Base-by-base conservation (phyloP, 2,329 filamentous ascomycete species). In the Neocatenulostroma microsporum region DNA sequence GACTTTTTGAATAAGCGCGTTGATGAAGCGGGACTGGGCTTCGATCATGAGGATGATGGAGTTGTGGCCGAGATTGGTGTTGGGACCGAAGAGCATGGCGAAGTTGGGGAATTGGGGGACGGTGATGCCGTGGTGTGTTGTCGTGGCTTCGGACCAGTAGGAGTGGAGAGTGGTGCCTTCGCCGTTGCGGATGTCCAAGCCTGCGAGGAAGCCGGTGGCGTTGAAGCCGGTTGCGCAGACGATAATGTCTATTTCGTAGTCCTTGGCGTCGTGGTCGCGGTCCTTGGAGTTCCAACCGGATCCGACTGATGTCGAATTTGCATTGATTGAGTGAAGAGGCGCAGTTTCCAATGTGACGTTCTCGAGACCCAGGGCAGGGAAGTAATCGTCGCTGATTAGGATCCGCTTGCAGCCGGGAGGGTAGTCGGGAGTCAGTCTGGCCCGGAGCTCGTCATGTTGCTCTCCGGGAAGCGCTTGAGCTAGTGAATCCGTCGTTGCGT, bases 11-110 rank as follows among this genome's bases (percentile, higher is more conserved):
- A 78, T 65, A 23, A 78, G 45, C 0, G 59, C 60, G 40, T 67
- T 71, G 39, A 77, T 64, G 48, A 76, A 77, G 3, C 68, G 63
- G 3, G 61, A 64, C 46, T 78, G 73, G 2, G 72, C 66, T 49
- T 78, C 74, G 42, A 77, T 74, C 73, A 76, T 78, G n/a, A 76
- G 60, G 44, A 77, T 71, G 46, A 77, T 76, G 36, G 62, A 34
- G 24, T 43, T 43, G 34, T 56, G 53, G 9, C 54, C 73, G 0
- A 61, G 50, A 35, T 70, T 72, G 2, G 70, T 76, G 51, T 75
- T 77, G 3, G 72, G 73, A 1, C 73, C 74, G 51, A 76, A 76
- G 33, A 76, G 60, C 61, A 75, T 70, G 33, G 61, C 69, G 42
- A 75, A 75, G 40, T 75, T 76, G 1, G 71, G 72, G 30, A 75